phyloP scores from a whole-genome alignment of 1,139 yeast genomes.

The Sporopachydermia cereana region DNA sequence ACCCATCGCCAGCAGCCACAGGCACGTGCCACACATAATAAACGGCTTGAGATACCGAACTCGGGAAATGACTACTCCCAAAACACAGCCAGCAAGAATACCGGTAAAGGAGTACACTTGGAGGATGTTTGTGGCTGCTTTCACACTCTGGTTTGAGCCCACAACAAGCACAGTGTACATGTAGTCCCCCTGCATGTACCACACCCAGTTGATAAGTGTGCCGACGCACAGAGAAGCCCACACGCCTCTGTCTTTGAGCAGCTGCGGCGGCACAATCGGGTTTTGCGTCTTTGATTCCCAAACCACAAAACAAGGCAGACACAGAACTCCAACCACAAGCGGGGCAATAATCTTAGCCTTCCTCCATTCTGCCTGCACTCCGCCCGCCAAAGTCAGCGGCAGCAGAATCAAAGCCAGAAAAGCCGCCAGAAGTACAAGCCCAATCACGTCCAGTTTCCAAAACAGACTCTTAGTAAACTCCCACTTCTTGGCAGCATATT shows the following conservation, averaged over 20 bases:
- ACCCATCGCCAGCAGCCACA: slow-evolving; percentile 51
- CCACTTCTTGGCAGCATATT: neutral
- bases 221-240: slow-evolving; percentile 51
- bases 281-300: slow-evolving; percentile 45
- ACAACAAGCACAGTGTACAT: slow-evolving; percentile 53
- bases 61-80: slow-evolving; percentile 43
- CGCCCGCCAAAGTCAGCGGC: slow-evolving; percentile 51
- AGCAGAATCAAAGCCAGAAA: slow-evolving; percentile 40
- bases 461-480: slow-evolving; percentile 22
- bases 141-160: slow-evolving; percentile 43
- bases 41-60: slow-evolving; percentile 47
- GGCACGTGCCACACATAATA: slow-evolving; percentile 41
- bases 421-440: slow-evolving; percentile 37
- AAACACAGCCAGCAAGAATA: slow-evolving; percentile 46
- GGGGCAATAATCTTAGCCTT: slow-evolving; percentile 51
- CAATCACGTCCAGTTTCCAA: slow-evolving; percentile 45
- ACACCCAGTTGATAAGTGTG: slow-evolving; percentile 42
- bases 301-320: slow-evolving; percentile 39
- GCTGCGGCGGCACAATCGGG: slow-evolving; percentile 48
- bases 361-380: slow-evolving; percentile 38
- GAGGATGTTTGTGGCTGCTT: slow-evolving; percentile 58
- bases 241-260: slow-evolving; percentile 55
- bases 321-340: slow-evolving; percentile 46
- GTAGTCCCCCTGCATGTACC: slow-evolving; percentile 60
- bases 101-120: slow-evolving; percentile 55